Percentiles rank a stretch among this genome's conserved stretches.
Evolutionary conservation across 805 yeast species (phyloP).

Genomic region (Teunomyces stri): DNA sequence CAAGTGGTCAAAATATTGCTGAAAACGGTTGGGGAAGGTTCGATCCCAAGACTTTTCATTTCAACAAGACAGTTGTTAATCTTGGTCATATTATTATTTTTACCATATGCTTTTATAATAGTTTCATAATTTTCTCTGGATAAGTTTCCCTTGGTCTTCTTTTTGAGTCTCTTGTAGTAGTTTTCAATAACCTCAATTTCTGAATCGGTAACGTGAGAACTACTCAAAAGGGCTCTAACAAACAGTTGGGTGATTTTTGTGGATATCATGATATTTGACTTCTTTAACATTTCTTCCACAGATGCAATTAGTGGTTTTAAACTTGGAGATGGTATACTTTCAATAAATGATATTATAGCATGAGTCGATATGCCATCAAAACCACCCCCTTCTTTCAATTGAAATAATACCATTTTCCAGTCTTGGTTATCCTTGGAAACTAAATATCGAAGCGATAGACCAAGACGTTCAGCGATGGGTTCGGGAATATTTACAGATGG

Average conservation of each 20-base stretch:
- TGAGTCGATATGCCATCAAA: conserved; percentile 25
- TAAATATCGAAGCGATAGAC: conserved; percentile 39
- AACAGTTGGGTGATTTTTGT: conserved; percentile 35
- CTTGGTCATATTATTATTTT: conserved; percentile 32
- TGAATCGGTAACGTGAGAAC: conserved; percentile 17
- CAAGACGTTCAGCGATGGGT: conserved; percentile 34
- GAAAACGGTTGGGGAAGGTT: conserved; percentile 47
- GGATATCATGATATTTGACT: conserved; percentile 30
- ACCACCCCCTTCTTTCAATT: conserved; percentile 35
- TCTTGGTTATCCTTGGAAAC: conserved; percentile 39
- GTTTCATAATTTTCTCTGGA: conserved; percentile 43
- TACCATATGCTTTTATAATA: conserved; percentile 46
- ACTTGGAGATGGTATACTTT: conserved; percentile 40
- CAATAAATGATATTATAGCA: conserved; percentile 38
- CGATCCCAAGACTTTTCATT: conserved; percentile 36
- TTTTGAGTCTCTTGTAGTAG: conserved; percentile 23
- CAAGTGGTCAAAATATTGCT: conserved; percentile 62
- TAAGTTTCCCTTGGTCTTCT: conserved; percentile 22
- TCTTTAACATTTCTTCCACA: conserved; percentile 35
- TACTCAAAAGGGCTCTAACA: conserved; percentile 33
- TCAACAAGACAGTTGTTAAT: conserved; percentile 37
- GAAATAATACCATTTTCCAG: conserved; percentile 48
- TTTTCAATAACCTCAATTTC: conserved; percentile 29
- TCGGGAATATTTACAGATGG: conserved; percentile 33
- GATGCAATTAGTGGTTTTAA: conserved; percentile 31